phyloP scores from a whole-genome alignment of 306 rosid genomes.

The Sophora flavescens region DNA sequence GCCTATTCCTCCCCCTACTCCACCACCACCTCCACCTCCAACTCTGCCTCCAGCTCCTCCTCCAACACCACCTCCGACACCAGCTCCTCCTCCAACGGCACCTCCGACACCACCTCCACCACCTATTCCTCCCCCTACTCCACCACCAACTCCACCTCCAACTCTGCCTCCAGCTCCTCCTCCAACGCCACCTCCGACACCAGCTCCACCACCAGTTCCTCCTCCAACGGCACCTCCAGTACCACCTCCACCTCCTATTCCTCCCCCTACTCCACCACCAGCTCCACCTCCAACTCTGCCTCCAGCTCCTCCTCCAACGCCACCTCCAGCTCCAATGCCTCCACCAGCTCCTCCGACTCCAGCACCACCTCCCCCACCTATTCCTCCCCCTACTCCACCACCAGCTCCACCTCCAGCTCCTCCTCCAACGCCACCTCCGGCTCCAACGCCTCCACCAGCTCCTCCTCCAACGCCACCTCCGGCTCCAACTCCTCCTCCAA shows the following conservation, averaged over 20 bases:
- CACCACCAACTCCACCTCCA: background rate
- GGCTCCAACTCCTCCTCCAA: no score
- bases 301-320: background rate
- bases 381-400: no score
- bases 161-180: slow-evolving; percentile 31
- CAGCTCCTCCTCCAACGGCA: no score
- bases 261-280: background rate
- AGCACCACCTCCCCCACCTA: background rate
- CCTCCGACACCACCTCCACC: background rate
- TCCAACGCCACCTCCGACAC: slow-evolving; percentile 11
- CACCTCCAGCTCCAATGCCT: background rate
- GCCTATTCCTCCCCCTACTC: no score
- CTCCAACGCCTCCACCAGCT: no score
- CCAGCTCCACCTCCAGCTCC: no score
- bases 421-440: no score
- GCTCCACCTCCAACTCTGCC: slow-evolving; percentile 4
- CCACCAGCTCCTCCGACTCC: background rate
- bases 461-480: no score
- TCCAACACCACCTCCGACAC: background rate
- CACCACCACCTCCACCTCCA: background rate
- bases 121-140: slow-evolving; percentile 19
- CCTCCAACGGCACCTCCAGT: background rate
- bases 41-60: background rate
- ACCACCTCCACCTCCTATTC: no score
- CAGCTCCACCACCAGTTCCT: background rate